Conservation (phyloP, 495 filamentous ascomycete genomes). For the Aspergillus saccharolyticus region DNA sequence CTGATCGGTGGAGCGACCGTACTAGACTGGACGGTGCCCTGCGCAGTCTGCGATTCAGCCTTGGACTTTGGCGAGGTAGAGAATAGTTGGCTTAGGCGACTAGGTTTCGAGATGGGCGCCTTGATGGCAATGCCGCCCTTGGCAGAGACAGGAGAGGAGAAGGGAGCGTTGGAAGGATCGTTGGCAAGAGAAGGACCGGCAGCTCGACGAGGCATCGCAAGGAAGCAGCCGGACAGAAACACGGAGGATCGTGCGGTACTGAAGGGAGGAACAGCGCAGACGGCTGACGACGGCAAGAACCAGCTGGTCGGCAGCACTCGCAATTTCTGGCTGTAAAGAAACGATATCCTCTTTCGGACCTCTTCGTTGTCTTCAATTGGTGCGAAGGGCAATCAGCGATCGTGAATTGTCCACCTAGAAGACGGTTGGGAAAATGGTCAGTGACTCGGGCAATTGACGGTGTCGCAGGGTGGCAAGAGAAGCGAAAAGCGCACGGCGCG, state of each 20-base stretch:
- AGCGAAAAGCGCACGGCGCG: background rate
- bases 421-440: background rate
- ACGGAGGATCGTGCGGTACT: conserved; percentile 14
- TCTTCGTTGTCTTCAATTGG: background rate
- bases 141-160: conserved; percentile 44
- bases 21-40: conserved; percentile 53
- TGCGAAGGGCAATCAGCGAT: background rate
- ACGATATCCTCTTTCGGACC: background rate
- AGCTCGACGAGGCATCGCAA: conserved; percentile 54
- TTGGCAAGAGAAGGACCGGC: conserved; percentile 45
- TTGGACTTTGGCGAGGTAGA: conserved; percentile 54
- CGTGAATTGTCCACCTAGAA: conserved; percentile 4
- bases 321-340: background rate
- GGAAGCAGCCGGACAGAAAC: conserved; percentile 28
- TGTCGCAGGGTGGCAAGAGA: background rate
- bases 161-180: conserved; percentile 38
- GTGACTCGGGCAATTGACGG: conserved; percentile 4
- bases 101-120: conserved; percentile 60
- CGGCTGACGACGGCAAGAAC: conserved; percentile 1
- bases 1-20: conserved; percentile 58
- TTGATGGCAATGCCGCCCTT: conserved; percentile 44
- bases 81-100: conserved; percentile 56
- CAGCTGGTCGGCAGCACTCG: background rate
- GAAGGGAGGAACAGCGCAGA: conserved; percentile 10
- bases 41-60: conserved; percentile 40